Evolutionary conservation across 2,329 filamentous ascomycete genomes (phyloP).

Genomic region (Arthrobotrys pseudoclavata): DNA sequence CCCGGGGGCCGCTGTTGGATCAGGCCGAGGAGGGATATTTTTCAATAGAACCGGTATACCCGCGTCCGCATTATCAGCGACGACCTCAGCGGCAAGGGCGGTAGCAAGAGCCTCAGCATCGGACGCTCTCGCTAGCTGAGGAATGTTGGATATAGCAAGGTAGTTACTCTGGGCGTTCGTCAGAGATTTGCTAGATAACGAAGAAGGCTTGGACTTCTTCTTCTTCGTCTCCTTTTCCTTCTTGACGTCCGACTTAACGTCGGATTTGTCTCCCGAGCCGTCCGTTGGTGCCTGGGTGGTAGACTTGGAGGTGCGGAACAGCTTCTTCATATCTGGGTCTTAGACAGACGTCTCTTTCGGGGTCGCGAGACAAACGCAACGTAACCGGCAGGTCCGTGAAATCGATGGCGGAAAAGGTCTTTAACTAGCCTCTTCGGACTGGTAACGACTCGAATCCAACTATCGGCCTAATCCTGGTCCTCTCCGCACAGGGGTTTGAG

Average conservation of each 20-base stretch:
- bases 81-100: slow-evolving; percentile 52
- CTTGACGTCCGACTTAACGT: slow-evolving; percentile 28
- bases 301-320: slow-evolving; percentile 52
- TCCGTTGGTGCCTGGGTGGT: slow-evolving; percentile 16
- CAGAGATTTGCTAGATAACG: slow-evolving; percentile 19
- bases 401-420: slow-evolving; percentile 6
- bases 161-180: slow-evolving; percentile 18
- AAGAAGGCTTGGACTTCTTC: slow-evolving; percentile 32
- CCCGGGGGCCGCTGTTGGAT: slow-evolving; percentile 28
- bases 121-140: slow-evolving; percentile 48
- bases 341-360: background rate
- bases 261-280: slow-evolving; percentile 27
- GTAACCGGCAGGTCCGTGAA: slow-evolving; percentile 24
- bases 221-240: slow-evolving; percentile 37
- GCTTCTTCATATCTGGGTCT: slow-evolving; percentile 44
- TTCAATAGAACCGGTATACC: slow-evolving; percentile 41
- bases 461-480: background rate
- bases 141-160: slow-evolving; percentile 45
- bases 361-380: slow-evolving; percentile 22
- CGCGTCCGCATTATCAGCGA: slow-evolving; percentile 53
- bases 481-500: background rate
- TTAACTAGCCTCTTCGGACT: background rate
- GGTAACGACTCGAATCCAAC: background rate
- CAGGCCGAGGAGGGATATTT: background rate
- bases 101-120: slow-evolving; percentile 56